phyloP scores from a whole-genome alignment of 2,329 filamentous ascomycete genomes.

The Ascochyta koolunga region DNA sequence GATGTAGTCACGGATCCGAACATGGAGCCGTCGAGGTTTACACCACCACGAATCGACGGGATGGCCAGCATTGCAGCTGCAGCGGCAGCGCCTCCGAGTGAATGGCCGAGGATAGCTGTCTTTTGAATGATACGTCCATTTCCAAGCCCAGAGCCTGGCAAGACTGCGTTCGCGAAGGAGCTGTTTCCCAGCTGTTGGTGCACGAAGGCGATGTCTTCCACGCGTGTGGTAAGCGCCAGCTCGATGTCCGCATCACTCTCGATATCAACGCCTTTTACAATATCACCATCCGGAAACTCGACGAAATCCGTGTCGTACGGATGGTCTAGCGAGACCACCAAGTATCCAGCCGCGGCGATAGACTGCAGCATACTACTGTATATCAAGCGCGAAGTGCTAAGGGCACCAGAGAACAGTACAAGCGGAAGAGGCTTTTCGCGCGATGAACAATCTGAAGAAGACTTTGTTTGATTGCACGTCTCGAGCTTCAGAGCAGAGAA shows the following conservation, averaged over 20 bases:
- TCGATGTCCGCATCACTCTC: slow-evolving; percentile 31
- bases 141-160: slow-evolving; percentile 6
- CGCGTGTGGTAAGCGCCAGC: slow-evolving; percentile 27
- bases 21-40: slow-evolving; percentile 47
- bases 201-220: slow-evolving; percentile 30
- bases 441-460: neutral
- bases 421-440: slow-evolving; percentile 15
- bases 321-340: slow-evolving; percentile 58
- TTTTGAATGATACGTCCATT: slow-evolving; percentile 1
- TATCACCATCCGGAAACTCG: slow-evolving; percentile 55
- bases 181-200: slow-evolving; percentile 24
- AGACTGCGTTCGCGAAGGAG: slow-evolving; percentile 12
- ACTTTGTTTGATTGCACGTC: slow-evolving; percentile 16
- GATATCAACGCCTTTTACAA: slow-evolving; percentile 34
- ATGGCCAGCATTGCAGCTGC: slow-evolving; percentile 22
- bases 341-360: slow-evolving; percentile 56
- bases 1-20: slow-evolving; percentile 27
- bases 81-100: slow-evolving; percentile 45
- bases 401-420: slow-evolving; percentile 56
- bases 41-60: slow-evolving; percentile 30
- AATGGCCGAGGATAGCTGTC: slow-evolving; percentile 43
- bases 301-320: slow-evolving; percentile 57
- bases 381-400: slow-evolving; percentile 51
- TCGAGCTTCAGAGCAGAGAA: slow-evolving; percentile 26
- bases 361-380: slow-evolving; percentile 54